phyloP scores from a whole-genome alignment of 371 early-diverging fungal species.

The Lichtheimia ornata region DNA sequence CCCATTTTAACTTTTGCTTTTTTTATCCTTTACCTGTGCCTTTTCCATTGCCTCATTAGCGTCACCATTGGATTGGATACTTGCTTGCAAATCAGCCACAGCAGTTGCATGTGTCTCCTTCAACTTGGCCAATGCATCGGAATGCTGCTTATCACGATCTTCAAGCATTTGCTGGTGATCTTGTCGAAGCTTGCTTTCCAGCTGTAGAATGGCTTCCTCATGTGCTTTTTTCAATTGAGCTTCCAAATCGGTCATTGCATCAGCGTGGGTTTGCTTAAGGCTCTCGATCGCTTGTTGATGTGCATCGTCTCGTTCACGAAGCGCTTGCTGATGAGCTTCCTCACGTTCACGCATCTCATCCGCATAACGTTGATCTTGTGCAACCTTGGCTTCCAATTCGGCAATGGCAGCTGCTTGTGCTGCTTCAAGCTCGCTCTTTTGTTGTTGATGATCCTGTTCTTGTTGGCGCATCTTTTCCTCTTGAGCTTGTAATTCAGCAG shows the following conservation, averaged over 20 bases:
- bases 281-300: background rate
- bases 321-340: background rate
- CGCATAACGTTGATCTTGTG: background rate
- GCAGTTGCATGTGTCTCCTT: background rate
- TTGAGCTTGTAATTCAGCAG: conserved; percentile 7
- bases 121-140: conserved; percentile 4
- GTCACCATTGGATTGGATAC: conserved; percentile 2
- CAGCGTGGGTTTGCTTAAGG: conserved; percentile 13
- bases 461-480: conserved; percentile 1
- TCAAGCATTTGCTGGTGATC: background rate
- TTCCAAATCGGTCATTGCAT: conserved; percentile 18
- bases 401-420: conserved; percentile 20
- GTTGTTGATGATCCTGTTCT: background rate
- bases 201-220: conserved; percentile 13
- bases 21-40: background rate
- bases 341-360: background rate
- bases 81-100: background rate
- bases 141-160: background rate
- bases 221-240: conserved; percentile 14
- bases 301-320: background rate
- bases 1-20: too few relatives aligned
- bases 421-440: conserved; percentile 2
- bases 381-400: conserved; percentile 16
- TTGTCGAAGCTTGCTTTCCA: conserved; percentile 13
- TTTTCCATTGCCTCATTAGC: background rate